Conservation (phyloP, 345 rosid species). For the Ricinus communis region DNA sequence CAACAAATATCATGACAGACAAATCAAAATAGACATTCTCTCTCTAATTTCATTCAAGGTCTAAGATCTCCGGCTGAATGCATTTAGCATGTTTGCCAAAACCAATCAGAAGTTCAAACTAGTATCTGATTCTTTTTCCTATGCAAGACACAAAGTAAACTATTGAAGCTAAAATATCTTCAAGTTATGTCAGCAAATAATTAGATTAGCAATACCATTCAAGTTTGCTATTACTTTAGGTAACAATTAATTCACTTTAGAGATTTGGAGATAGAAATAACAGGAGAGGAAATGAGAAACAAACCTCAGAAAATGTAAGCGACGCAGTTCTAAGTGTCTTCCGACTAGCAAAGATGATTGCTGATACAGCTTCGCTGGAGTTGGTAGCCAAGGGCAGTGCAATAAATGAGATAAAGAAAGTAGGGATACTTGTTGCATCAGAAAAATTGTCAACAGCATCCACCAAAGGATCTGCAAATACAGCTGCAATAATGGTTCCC, state of each 20-base stretch:
- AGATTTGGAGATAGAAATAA: not conserved
- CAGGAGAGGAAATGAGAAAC: constrained; percentile 6
- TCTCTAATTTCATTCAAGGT: too few species aligned
- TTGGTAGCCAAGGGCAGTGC: constrained; percentile 92
- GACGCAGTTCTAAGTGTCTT: constrained; percentile 80
- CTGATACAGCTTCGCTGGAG: constrained; percentile 92
- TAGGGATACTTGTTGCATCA: constrained; percentile 82
- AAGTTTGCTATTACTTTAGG: not conserved
- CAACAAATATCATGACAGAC: not conserved
- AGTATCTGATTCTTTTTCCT: not conserved
- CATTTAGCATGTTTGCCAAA: not conserved
- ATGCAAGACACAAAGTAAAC: not conserved
- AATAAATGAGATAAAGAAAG: constrained; percentile 93
- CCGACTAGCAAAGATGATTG: constrained; percentile 82
- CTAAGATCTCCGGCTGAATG: not conserved
- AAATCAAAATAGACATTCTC: too few species aligned
- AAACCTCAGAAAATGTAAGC: constrained; percentile 87
- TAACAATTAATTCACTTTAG: not conserved
- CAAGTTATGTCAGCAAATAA: not conserved
- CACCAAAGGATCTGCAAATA: constrained; percentile 93
- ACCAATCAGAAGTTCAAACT: not conserved
- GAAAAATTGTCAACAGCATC: constrained; percentile 90
- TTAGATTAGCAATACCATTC: not conserved
- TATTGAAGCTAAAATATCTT: not conserved
- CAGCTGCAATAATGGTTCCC: constrained; percentile 85